Evolutionary conservation across 2,329 filamentous ascomycete species (phyloP).

Genomic region (Penicillium sp.): DNA sequence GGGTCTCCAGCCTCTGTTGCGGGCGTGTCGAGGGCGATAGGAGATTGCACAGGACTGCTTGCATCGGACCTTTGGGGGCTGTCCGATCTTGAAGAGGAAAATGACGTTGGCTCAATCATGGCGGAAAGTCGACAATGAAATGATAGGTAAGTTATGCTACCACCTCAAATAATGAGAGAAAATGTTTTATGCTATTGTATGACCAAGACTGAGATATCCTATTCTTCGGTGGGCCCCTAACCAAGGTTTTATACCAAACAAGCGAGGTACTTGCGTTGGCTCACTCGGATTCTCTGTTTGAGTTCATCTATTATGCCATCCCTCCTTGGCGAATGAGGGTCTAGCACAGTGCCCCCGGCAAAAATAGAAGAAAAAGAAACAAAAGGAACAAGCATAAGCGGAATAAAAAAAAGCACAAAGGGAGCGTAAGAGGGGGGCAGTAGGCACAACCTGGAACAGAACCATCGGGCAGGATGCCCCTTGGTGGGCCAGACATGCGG

Average conservation of each 20-base stretch:
- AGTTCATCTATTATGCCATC: constrained; percentile 17
- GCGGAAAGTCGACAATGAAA: background rate
- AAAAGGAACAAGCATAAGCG: constrained; percentile 19
- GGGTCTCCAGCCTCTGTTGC: constrained; percentile 47
- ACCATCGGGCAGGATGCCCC: constrained; percentile 18
- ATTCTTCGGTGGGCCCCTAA: constrained; percentile 2
- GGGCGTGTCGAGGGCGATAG: constrained; percentile 41
- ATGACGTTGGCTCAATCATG: constrained; percentile 11
- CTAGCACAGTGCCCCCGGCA: constrained; percentile 16
- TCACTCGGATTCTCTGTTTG: constrained; percentile 14
- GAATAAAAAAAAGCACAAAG: constrained; percentile 13
- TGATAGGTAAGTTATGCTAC: background rate
- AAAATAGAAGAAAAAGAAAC: constrained; percentile 19
- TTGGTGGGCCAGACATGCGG: constrained; percentile 23
- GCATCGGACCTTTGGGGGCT: constrained; percentile 32
- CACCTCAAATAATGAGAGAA: background rate
- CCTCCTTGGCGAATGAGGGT: constrained; percentile 13
- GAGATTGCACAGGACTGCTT: constrained; percentile 35
- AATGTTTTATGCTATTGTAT: constrained; percentile 14
- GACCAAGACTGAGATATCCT: constrained; percentile 13
- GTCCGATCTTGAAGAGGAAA: constrained; percentile 27
- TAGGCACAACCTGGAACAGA: constrained; percentile 12
- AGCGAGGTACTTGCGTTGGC: constrained; percentile 14
- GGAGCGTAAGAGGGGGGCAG: constrained; percentile 5
- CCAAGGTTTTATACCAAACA: constrained; percentile 24